Percentiles rank a stretch among this genome's conserved stretches.
These are phyloP conservation scores for Lachancea sp. DNA, from an alignment of 805 yeast species.

Conservation along the genomic window DNA sequence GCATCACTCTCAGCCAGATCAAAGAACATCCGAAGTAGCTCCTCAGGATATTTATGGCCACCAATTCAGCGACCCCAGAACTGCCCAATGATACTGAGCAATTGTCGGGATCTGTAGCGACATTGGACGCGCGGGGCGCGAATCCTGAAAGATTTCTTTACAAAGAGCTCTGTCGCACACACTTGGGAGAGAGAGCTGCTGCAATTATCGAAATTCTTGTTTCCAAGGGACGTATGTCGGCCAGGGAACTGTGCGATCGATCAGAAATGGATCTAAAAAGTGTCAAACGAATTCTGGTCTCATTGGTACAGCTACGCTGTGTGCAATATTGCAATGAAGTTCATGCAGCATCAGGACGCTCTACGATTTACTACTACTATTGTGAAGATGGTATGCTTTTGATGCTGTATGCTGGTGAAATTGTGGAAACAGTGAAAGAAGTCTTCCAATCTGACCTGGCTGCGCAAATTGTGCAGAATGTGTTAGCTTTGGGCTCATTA, in stretches of 20 bases:
- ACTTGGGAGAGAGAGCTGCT: conserved; percentile 71
- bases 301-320: conserved; percentile 74
- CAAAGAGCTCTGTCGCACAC: conserved; percentile 45
- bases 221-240: conserved; percentile 59
- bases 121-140: conserved; percentile 43
- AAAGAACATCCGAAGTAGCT: neutral
- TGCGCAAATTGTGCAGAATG: conserved; percentile 54
- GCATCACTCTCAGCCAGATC: neutral
- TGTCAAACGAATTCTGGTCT: conserved; percentile 62
- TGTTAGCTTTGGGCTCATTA: conserved; percentile 64
- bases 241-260: conserved; percentile 43
- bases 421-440: conserved; percentile 48
- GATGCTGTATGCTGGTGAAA: conserved; percentile 71
- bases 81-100: conserved; percentile 1
- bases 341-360: conserved; percentile 18
- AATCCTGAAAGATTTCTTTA: conserved; percentile 58
- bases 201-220: conserved; percentile 52
- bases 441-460: conserved; percentile 23
- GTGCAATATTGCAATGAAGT: conserved; percentile 56
- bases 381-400: conserved; percentile 58
- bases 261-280: conserved; percentile 43
- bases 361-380: conserved; percentile 46
- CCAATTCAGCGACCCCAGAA: conserved; percentile 4
- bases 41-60: conserved; percentile 2
- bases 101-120: conserved; percentile 14